These are phyloP conservation scores for Pichia occidentalis DNA, from an alignment of 805 yeast genomes.

Conservation along the genomic window DNA sequence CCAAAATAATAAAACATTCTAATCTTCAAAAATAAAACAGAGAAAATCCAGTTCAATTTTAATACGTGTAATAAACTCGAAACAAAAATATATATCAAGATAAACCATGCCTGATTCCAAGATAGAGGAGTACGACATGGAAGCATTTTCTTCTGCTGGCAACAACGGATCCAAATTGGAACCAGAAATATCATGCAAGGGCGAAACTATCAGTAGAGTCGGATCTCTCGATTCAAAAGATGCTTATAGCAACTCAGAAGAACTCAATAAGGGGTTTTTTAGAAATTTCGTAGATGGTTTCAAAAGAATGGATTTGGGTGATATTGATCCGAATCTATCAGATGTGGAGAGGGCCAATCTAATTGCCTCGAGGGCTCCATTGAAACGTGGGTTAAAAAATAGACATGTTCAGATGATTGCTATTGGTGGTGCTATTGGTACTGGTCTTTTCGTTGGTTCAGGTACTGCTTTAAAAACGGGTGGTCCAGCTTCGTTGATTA, in stretches of 20 bases:
- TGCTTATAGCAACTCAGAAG: background rate
- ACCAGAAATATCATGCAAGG: background rate
- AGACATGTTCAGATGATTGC: slow-evolving; percentile 76
- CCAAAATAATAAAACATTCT: no score
- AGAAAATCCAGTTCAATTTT: no score
- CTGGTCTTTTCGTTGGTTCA: slow-evolving; percentile 71
- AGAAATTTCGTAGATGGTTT: slow-evolving; percentile 21
- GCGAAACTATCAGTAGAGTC: background rate
- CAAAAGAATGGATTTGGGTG: slow-evolving; percentile 22
- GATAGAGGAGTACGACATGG: no score
- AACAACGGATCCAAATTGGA: background rate
- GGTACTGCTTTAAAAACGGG: slow-evolving; percentile 52
- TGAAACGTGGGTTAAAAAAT: slow-evolving; percentile 43
- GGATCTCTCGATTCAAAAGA: background rate
- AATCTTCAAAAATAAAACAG: no score
- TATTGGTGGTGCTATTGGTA: slow-evolving; percentile 74
- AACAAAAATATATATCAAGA: no score
- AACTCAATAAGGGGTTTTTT: slow-evolving; percentile 8
- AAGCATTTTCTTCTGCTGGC: no score
- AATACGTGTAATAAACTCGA: no score
- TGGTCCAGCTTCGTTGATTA: slow-evolving; percentile 63
- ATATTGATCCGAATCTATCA: slow-evolving; percentile 35
- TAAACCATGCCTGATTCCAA: no score
- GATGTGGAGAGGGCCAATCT: slow-evolving; percentile 39
- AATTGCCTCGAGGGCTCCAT: slow-evolving; percentile 39